Evolutionary conservation across 306 rosid species (phyloP).

Genomic region (Trifolium subterraneum): DNA sequence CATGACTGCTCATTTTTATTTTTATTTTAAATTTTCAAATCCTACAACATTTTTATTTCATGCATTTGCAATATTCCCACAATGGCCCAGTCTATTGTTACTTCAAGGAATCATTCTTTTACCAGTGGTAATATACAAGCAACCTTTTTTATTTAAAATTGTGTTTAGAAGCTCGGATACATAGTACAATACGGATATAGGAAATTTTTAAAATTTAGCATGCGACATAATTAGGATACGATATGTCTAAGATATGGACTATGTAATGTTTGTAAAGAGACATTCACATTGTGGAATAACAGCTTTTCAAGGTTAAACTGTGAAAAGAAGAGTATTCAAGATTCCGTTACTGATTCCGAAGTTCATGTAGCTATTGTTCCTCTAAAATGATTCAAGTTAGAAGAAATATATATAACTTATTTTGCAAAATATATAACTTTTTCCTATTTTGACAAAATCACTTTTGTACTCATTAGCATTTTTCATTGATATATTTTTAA

Average conservation of each 20-base stretch:
- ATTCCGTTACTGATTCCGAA: too few species aligned
- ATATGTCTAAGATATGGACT: not conserved
- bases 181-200: not conserved
- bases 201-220: not conserved
- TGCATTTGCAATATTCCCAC: conserved; percentile 31
- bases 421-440: too few species aligned
- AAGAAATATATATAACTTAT: too few species aligned
- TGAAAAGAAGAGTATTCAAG: too few species aligned
- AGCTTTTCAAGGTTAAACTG: too few species aligned
- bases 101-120: conserved; percentile 42
- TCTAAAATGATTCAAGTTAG: too few species aligned
- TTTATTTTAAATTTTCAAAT: not conserved
- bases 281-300: not conserved
- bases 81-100: conserved; percentile 22
- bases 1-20: conserved; percentile 12
- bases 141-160: conserved; percentile 8
- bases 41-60: conserved; percentile 20
- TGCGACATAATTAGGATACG: not conserved
- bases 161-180: not conserved
- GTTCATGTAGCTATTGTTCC: too few species aligned
- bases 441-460: too few species aligned
- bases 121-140: conserved; percentile 11
- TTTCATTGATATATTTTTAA: too few species aligned
- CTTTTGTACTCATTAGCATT: too few species aligned
- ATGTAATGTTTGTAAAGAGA: not conserved